These are phyloP conservation scores for Fagopyrum tataricum DNA, from an alignment of 148 eudicot species.

Conservation along the genomic window DNA sequence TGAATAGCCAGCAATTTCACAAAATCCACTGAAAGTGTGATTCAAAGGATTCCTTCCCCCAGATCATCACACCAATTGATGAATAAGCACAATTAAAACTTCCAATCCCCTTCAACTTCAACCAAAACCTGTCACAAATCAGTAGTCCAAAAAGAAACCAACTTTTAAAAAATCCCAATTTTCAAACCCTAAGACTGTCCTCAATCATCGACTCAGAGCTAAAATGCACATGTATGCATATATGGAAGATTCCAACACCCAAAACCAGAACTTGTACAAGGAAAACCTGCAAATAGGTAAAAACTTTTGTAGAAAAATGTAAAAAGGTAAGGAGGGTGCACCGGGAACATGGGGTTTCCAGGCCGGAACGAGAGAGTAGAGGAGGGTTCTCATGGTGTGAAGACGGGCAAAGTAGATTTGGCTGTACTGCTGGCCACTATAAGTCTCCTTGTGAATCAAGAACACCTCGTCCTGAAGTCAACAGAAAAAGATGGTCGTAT, in stretches of 20 bases:
- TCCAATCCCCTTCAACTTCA: neutral
- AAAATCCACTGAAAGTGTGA: neutral
- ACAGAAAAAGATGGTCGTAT: neutral
- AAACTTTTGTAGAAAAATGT: neutral
- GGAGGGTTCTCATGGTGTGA: slow-evolving; percentile 66
- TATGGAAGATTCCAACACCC: neutral
- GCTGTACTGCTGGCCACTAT: slow-evolving; percentile 92
- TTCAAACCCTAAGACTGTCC: neutral
- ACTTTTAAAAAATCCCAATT: neutral
- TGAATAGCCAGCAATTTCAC: neutral
- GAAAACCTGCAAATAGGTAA: neutral
- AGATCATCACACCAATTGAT: neutral
- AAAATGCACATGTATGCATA: neutral
- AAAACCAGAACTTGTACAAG: neutral
- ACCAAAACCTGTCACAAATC: neutral
- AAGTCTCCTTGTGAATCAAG: slow-evolving; percentile 63
- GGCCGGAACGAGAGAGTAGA: slow-evolving; percentile 73
- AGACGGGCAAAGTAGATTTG: slow-evolving; percentile 82
- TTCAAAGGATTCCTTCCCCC: neutral
- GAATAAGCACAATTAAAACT: neutral
- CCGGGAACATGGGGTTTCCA: slow-evolving; percentile 90
- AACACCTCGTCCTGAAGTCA: slow-evolving; percentile 50
- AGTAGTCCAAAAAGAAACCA: neutral
- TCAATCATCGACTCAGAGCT: neutral
- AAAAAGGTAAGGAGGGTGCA: slow-evolving; percentile 13